Evolutionary conservation across 768 basidiomycete species (phyloP), one percentile per base, ranked within the genome.

Genomic region (Cyclocybe cylindracea): DNA sequence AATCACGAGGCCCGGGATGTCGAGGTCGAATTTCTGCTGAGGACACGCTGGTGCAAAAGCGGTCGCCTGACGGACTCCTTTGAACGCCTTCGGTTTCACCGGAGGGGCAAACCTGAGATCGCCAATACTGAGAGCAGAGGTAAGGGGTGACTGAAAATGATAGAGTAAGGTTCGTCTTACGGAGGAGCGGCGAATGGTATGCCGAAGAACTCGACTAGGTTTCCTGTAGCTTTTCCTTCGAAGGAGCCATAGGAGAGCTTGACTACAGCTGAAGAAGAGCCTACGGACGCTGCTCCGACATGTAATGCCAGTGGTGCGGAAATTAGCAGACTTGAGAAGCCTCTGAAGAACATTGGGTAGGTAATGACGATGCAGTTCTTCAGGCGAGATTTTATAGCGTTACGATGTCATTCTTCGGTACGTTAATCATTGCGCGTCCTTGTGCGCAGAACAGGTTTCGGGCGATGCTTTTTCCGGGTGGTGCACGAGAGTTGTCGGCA

Each of bases 121-220:
- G 2, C 47, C 56, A 10, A 53, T 24, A 31, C 51, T 53, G 9
- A 7, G 19, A 31, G 2, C n/a, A 48, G 29, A 2, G 18, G 11
- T 10, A 10, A 16, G n/a, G 2, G n/a, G 8, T 14, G 18, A 35
- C 10, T 4, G 0, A 29, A 4, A n/a, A 40, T 14, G 8, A 13
- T 10, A 41, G 10, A 32, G 45, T 5, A 24, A 24, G 1, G 24
- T 3, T 14, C 10, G 10, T 37, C 56, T 10, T 19, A 57, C 56
- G 51, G 51, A 3, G 56, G 51, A 2, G 51, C 43, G 8, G 56
- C 56, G 33, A 53, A 57, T 39, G 51, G 56, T 39, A 57, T 53
- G 10, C 56, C 56, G 2, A 57, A 35, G n/a, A 50, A 57, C 4
- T 45, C 19, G 3, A 37, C 43, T 10, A 57, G 7, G 14, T 48